Evolutionary conservation across 1,139 yeast genomes (phyloP).

Genomic region (Pneumocystis sp.): DNA sequence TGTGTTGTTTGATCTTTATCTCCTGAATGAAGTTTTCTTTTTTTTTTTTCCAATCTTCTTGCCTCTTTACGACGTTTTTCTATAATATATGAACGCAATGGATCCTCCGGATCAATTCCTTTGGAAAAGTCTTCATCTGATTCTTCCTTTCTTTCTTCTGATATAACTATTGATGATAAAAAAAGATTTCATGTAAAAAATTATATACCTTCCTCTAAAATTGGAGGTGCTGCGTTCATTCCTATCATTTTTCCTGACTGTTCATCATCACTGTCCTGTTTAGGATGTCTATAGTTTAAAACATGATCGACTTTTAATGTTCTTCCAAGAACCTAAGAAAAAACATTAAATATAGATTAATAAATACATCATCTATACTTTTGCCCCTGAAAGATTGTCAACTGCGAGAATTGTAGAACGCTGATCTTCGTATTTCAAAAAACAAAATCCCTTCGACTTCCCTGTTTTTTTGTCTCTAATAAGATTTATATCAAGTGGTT

Average conservation of each 20-base stretch:
- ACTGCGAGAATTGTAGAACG: constrained; percentile 72
- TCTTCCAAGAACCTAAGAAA: constrained; percentile 39
- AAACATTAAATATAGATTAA: constrained; percentile 37
- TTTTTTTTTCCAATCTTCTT: background rate
- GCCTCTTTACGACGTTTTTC: constrained; percentile 8
- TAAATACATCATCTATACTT: background rate
- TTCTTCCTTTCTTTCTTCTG: constrained; percentile 3
- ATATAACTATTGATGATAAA: constrained; percentile 5
- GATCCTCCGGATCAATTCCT: constrained; percentile 16
- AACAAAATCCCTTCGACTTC: constrained; percentile 62
- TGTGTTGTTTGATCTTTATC: background rate
- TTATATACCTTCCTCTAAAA: background rate
- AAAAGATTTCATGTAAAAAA: constrained; percentile 1
- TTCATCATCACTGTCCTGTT: constrained; percentile 12
- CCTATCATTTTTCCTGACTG: constrained; percentile 11
- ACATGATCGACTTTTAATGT: constrained; percentile 55
- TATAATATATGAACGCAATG: constrained; percentile 15
- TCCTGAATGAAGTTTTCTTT: background rate
- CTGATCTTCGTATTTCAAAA: constrained; percentile 68
- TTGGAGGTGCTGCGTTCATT: constrained; percentile 10
- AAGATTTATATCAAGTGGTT: constrained; percentile 63
- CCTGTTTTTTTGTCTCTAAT: constrained; percentile 58
- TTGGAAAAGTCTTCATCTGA: background rate
- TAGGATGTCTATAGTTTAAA: constrained; percentile 41
- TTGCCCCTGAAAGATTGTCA: constrained; percentile 37